Conservation (phyloP, 805 yeast species). For the Teunomyces stri region DNA sequence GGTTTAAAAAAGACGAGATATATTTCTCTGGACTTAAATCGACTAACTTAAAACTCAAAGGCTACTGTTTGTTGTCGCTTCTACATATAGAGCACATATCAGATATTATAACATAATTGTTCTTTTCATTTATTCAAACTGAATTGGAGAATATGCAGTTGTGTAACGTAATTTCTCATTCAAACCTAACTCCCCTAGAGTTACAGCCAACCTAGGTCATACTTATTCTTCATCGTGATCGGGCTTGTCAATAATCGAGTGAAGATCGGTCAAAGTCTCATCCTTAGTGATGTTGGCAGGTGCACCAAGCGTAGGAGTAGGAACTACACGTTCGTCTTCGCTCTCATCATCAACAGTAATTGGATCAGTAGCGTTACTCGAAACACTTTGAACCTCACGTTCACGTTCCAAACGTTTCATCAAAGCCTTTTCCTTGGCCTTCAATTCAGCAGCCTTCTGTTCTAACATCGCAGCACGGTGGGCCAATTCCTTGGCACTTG, state of each 20-base stretch:
- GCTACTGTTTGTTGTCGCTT: too few species aligned
- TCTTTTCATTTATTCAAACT: background rate
- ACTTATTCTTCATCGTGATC: background rate
- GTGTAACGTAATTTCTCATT: background rate
- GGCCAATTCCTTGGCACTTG: slow-evolving; percentile 71
- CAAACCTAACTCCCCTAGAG: too few species aligned
- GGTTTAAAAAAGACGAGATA: too few species aligned
- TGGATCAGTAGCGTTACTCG: slow-evolving; percentile 3
- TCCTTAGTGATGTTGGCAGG: slow-evolving; percentile 34
- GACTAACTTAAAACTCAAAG: too few species aligned
- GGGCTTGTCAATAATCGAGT: slow-evolving; percentile 26
- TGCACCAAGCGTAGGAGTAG: background rate
- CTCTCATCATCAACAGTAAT: slow-evolving; percentile 1
- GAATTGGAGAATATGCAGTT: background rate
- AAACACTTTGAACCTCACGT: slow-evolving; percentile 3
- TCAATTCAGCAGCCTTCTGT: slow-evolving; percentile 69
- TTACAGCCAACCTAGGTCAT: too few species aligned
- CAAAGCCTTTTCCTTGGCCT: slow-evolving; percentile 59
- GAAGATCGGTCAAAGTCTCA: slow-evolving; percentile 54
- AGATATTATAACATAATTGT: background rate
- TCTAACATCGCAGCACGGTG: slow-evolving; percentile 74
- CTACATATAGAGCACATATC: too few species aligned
- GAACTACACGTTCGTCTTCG: slow-evolving; percentile 2
- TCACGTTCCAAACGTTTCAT: slow-evolving; percentile 36
- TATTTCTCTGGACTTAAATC: too few species aligned